A percentile compares a stretch with the other conserved stretches of the same genome.
phyloP scores from a whole-genome alignment of 2,329 filamentous ascomycete genomes.

The Colletotrichum sp. region DNA sequence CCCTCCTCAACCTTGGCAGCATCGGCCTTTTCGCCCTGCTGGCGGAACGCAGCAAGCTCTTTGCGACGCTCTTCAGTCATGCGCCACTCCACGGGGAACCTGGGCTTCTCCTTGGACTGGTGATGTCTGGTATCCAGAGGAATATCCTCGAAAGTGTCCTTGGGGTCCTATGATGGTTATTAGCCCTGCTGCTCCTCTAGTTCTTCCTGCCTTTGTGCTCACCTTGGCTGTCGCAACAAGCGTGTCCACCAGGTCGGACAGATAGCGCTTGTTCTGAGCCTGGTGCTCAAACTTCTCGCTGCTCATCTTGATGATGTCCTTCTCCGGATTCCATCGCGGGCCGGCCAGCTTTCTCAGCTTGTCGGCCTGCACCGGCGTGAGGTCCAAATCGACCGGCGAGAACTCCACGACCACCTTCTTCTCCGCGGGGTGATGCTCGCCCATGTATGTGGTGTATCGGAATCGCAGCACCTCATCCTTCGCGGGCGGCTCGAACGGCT shows the following conservation, averaged over 20 bases:
- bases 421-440: constrained; percentile 88
- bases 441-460: constrained; percentile 96
- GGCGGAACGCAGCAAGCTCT: constrained; percentile 68
- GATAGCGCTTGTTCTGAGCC: constrained; percentile 96
- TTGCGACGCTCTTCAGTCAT: constrained; percentile 73
- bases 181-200: not conserved
- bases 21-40: constrained; percentile 56
- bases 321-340: constrained; percentile 84
- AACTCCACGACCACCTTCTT: constrained; percentile 96
- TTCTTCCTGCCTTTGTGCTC: constrained; percentile 19
- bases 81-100: constrained; percentile 84
- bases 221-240: constrained; percentile 78
- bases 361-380: constrained; percentile 70
- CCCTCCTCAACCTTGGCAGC: constrained; percentile 57
- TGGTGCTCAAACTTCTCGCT: constrained; percentile 87
- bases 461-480: constrained; percentile 79
- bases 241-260: constrained; percentile 77
- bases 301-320: constrained; percentile 84
- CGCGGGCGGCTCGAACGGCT: constrained; percentile 77
- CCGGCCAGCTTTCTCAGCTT: constrained; percentile 92
- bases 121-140: constrained; percentile 90
- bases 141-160: constrained; percentile 85
- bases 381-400: constrained; percentile 72
- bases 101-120: constrained; percentile 67
- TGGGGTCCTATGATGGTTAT: constrained; percentile 61